These are phyloP conservation scores for Gossypium mustelinum DNA, from an alignment of 345 rosid species.

Conservation along the genomic window DNA sequence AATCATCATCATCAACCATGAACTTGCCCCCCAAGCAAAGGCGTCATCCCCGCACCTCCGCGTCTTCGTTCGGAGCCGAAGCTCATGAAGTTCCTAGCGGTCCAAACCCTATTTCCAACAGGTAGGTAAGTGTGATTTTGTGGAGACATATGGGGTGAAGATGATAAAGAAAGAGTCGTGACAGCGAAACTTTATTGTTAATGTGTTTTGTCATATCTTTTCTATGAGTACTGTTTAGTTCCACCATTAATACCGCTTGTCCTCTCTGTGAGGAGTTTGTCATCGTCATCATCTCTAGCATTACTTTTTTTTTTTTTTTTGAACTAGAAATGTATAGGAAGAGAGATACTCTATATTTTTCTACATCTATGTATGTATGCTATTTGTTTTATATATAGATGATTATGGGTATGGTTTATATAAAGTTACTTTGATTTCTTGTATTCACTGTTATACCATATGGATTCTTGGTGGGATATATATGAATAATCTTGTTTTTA, in stretches of 20 bases:
- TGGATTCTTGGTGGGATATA: neutral
- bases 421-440: neutral
- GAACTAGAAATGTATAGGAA: slow-evolving; percentile 20
- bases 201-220: neutral
- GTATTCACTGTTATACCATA: neutral
- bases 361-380: slow-evolving; percentile 10
- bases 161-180: neutral
- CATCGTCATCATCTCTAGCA: slow-evolving; percentile 8
- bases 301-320: neutral
- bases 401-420: slow-evolving; percentile 12
- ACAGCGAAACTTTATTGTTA: neutral
- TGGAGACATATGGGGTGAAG: slow-evolving; percentile 7
- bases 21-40: slow-evolving; percentile 29
- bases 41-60: slow-evolving; percentile 1
- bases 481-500: neutral
- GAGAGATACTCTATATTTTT: slow-evolving; percentile 19
- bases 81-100: slow-evolving; percentile 93
- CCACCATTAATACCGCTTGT: slow-evolving; percentile 13
- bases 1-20: slow-evolving; percentile 36
- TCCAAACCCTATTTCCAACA: slow-evolving; percentile 89
- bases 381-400: slow-evolving; percentile 14
- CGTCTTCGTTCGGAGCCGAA: slow-evolving; percentile 38
- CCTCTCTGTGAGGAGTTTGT: slow-evolving; percentile 9
- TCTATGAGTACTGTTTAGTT: neutral
- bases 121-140: slow-evolving; percentile 25